These are phyloP conservation scores for Phytophthora cactorum DNA, from an alignment of 352 stramenopile species.

Conservation along the genomic window DNA sequence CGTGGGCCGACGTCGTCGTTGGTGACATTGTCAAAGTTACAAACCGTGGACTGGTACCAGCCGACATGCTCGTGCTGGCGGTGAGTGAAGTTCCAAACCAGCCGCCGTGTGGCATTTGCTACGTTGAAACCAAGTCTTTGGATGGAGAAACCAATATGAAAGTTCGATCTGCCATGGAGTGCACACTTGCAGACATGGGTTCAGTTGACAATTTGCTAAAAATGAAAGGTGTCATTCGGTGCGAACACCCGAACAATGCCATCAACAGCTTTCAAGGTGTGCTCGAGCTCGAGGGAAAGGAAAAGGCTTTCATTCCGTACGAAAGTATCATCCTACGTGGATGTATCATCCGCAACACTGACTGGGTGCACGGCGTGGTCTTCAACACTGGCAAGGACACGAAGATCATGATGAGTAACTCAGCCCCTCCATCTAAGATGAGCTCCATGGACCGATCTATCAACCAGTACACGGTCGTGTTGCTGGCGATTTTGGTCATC, in stretches of 20 bases:
- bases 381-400: slow-evolving; percentile 95
- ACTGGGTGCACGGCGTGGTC: slow-evolving; percentile 92
- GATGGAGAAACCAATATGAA: slow-evolving; percentile 96
- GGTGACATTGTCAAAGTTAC: slow-evolving; percentile 82
- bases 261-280: slow-evolving; percentile 94
- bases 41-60: slow-evolving; percentile 86
- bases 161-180: slow-evolving; percentile 81
- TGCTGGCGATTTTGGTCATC: slow-evolving; percentile 68
- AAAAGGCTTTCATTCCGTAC: slow-evolving; percentile 74
- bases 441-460: slow-evolving; percentile 86
- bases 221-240: slow-evolving; percentile 70
- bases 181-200: slow-evolving; percentile 62
- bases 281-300: slow-evolving; percentile 58
- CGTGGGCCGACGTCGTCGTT: slow-evolving; percentile 87
- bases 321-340: slow-evolving; percentile 91
- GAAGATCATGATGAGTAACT: slow-evolving; percentile 93
- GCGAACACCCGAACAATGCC: slow-evolving; percentile 86
- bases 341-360: slow-evolving; percentile 93
- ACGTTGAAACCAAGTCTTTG: slow-evolving; percentile 92
- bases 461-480: slow-evolving; percentile 77
- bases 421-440: slow-evolving; percentile 83
- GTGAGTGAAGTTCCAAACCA: slow-evolving; percentile 70
- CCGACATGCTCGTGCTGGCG: slow-evolving; percentile 85
- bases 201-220: slow-evolving; percentile 44
- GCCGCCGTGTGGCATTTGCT: slow-evolving; percentile 79